phyloP scores from a whole-genome alignment of 495 filamentous ascomycete species.

The Penicillium antarcticum region DNA sequence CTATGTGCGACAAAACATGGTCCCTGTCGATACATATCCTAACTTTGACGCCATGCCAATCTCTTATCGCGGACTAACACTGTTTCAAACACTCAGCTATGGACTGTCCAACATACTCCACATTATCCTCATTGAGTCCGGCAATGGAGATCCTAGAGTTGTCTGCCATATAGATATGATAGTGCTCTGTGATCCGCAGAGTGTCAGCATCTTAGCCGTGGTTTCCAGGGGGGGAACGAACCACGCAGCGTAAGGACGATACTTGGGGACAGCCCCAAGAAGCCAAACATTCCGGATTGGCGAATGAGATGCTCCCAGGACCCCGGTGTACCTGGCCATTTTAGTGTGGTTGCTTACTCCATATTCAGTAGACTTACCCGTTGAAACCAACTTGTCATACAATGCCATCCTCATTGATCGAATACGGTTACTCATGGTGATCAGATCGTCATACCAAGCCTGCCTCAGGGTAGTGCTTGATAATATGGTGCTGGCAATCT shows the following conservation, averaged over 20 bases:
- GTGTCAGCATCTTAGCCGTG: background rate
- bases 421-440: constrained; percentile 37
- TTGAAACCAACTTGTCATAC: constrained; percentile 17
- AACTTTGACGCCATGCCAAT: no score
- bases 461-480: constrained; percentile 14
- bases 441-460: constrained; percentile 39
- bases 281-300: constrained; percentile 44
- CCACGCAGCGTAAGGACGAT: constrained; percentile 29
- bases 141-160: constrained; percentile 37
- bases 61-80: background rate
- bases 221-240: constrained; percentile 11
- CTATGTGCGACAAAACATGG: no score
- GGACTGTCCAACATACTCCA: constrained; percentile 38
- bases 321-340: constrained; percentile 23
- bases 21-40: no score
- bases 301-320: constrained; percentile 34
- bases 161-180: constrained; percentile 37
- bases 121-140: constrained; percentile 40
- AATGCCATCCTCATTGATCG: constrained; percentile 30
- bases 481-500: constrained; percentile 34
- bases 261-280: constrained; percentile 25
- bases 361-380: constrained; percentile 8
- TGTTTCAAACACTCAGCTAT: constrained; percentile 16
- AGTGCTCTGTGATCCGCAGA: constrained; percentile 21
- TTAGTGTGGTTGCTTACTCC: background rate